A percentile compares a stretch with the other conserved stretches of the same genome.
Conservation (phyloP, 371 early-diverging fungal species). For the Mortierella sp. region DNA sequence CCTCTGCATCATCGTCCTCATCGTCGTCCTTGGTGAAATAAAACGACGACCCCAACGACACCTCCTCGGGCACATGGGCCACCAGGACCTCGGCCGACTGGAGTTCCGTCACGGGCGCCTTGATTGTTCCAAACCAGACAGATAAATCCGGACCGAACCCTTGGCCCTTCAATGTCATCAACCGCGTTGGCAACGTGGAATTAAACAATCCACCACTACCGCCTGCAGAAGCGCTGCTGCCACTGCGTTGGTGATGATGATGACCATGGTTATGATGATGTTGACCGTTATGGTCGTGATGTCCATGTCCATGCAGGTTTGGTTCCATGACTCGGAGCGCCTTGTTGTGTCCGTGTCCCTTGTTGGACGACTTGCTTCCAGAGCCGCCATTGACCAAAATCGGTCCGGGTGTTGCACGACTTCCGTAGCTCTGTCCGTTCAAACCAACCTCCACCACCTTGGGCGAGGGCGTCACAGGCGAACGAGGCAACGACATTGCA, state of each 20-base stretch:
- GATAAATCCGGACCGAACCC: slow-evolving; percentile 75
- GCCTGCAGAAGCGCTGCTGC: slow-evolving; percentile 11
- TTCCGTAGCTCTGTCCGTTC: slow-evolving; percentile 39
- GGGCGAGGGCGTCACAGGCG: slow-evolving; percentile 43
- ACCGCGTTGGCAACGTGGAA: slow-evolving; percentile 15
- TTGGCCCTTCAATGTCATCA: slow-evolving; percentile 68
- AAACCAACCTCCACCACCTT: slow-evolving; percentile 32
- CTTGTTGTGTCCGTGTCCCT: slow-evolving; percentile 28
- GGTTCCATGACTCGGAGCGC: slow-evolving; percentile 31
- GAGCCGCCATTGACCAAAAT: slow-evolving; percentile 38
- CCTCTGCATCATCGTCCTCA: slow-evolving; percentile 32
- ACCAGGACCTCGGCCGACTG: slow-evolving; percentile 63
- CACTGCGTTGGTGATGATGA: slow-evolving; percentile 26
- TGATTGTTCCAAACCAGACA: slow-evolving; percentile 80
- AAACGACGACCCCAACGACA: slow-evolving; percentile 40
- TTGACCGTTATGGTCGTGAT: slow-evolving; percentile 12
- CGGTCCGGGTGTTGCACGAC: slow-evolving; percentile 40
- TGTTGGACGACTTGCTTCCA: slow-evolving; percentile 47
- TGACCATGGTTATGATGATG: slow-evolving; percentile 19
- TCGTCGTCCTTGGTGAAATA: slow-evolving; percentile 52
- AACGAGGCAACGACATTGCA: slow-evolving; percentile 52
- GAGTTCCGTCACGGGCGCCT: slow-evolving; percentile 66
- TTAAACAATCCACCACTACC: slow-evolving; percentile 12
- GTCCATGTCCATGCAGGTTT: slow-evolving; percentile 13
- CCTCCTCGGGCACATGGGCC: slow-evolving; percentile 64